Evolutionary conservation across 345 rosid genomes (phyloP), one percentile per base, ranked within the genome.

Genomic region (Gossypium raimondii): DNA sequence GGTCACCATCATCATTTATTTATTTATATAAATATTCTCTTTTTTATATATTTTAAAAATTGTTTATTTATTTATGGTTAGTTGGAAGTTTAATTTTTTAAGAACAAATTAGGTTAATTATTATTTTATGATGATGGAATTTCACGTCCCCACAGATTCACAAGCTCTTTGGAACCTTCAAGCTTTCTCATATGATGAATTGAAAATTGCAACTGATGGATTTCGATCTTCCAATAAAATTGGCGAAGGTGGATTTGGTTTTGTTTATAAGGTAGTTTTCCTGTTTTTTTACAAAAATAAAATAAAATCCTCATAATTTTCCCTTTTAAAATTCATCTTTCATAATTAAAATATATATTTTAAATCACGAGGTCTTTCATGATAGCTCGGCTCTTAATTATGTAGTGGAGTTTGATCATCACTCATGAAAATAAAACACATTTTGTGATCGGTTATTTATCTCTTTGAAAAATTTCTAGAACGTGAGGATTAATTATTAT

Each of bases 201-300:
- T 84, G 53, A 77, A 80, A 50, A 48, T 45, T 27, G 85, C 85
- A 29, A 80, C 85, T 67, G 78, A 77, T 34, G 80, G 75, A 16
- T 84, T 86, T 76, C 62, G 55, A 34, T 16, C 77, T n/a, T 80
- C 82, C 1, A 80, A 78, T 25, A 84, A 79, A 75, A 77, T 84
- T n/a, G 87, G 89, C 1, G 87, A 82, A 77, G 87, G 89, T 20
- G 89, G 89, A 48, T 84, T 81, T 62, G 87, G 89, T 25, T 73
- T 73, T 11, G 87, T 84, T 50, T 84, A 84, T 18, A 80, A 84
- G 87, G 87, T 84, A 79, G 1, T 11, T 71, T 34, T 11, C 2
- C 58, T 4, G 17, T 29, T 10, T 1, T 4, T 0, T n/a, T 14
- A 7, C 0, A 25, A 27, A 20, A 20, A 20, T 20, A 29, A 3